Conservation (phyloP, 2,329 filamentous ascomycete species). For the Hyphodiscus sp. region DNA sequence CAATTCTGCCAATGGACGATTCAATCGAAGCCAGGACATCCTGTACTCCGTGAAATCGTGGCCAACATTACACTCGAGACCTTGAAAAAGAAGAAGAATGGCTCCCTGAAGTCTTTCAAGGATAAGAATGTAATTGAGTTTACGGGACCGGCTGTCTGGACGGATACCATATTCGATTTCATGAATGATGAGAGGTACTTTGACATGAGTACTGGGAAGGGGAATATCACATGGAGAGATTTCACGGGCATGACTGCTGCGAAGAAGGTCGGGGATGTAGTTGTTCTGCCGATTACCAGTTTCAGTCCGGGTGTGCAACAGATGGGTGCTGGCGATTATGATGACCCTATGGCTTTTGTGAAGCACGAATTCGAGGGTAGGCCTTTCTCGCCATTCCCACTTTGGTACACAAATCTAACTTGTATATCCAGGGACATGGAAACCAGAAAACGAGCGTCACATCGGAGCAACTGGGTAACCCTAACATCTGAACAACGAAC, state of each 20-base stretch:
- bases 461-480: slow-evolving; percentile 43
- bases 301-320: slow-evolving; percentile 93
- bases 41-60: slow-evolving; percentile 81
- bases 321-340: slow-evolving; percentile 82
- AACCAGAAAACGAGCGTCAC: slow-evolving; percentile 64
- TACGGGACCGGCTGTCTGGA: slow-evolving; percentile 92
- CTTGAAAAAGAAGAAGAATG: slow-evolving; percentile 62
- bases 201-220: slow-evolving; percentile 60
- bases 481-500: not conserved
- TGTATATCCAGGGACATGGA: slow-evolving; percentile 58
- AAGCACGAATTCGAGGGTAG: slow-evolving; percentile 94
- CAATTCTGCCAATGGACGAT: slow-evolving; percentile 99
- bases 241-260: slow-evolving; percentile 81
- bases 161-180: slow-evolving; percentile 83
- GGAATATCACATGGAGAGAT: slow-evolving; percentile 75
- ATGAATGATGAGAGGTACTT: slow-evolving; percentile 91
- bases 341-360: slow-evolving; percentile 95
- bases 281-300: slow-evolving; percentile 91
- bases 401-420: slow-evolving; percentile 1
- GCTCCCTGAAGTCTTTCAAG: slow-evolving; percentile 51
- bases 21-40: slow-evolving; percentile 89
- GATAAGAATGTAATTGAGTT: slow-evolving; percentile 81
- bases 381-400: slow-evolving; percentile 24
- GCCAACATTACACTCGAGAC: slow-evolving; percentile 79
- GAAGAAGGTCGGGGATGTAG: slow-evolving; percentile 87